A percentile compares a stretch with the other conserved stretches of the same genome.
Conservation (phyloP, 1,284 basidiomycete species). For the Puccinia horiana region DNA sequence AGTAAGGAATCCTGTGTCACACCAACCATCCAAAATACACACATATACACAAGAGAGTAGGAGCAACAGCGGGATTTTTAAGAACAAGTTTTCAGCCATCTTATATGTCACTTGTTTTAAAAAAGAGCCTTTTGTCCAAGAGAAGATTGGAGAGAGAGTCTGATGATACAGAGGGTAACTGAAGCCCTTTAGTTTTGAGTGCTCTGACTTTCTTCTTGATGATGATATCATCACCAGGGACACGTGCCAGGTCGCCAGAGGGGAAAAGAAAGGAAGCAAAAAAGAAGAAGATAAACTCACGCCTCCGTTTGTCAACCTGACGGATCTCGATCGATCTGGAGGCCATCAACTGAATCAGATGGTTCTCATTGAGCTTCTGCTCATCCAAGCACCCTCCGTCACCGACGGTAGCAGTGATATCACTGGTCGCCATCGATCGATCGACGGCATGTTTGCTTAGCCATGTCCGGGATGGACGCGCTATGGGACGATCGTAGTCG, state of each 20-base stretch:
- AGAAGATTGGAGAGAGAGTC: too few species aligned
- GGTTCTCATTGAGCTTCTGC: background rate
- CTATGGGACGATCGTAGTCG: background rate
- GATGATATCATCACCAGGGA: too few species aligned
- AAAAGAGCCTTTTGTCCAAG: too few species aligned
- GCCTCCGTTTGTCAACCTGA: background rate
- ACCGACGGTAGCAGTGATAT: background rate
- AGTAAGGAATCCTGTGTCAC: too few species aligned
- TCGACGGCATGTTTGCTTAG: background rate
- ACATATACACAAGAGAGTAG: too few species aligned
- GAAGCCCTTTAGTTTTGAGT: too few species aligned
- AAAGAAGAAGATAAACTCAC: background rate
- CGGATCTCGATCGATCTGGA: slow-evolving; percentile 1
- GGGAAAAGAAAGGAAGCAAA: background rate
- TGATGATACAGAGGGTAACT: too few species aligned
- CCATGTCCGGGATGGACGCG: background rate
- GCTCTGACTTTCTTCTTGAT: too few species aligned
- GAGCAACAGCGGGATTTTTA: too few species aligned
- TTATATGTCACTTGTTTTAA: too few species aligned
- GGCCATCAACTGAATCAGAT: background rate
- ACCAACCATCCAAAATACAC: too few species aligned
- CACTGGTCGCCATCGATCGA: background rate
- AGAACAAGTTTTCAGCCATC: background rate
- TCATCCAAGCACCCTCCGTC: background rate
- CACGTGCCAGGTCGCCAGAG: background rate